These are phyloP conservation scores for Colletotrichum navitas DNA, from an alignment of 2,329 filamentous ascomycete species.

Conservation along the genomic window DNA sequence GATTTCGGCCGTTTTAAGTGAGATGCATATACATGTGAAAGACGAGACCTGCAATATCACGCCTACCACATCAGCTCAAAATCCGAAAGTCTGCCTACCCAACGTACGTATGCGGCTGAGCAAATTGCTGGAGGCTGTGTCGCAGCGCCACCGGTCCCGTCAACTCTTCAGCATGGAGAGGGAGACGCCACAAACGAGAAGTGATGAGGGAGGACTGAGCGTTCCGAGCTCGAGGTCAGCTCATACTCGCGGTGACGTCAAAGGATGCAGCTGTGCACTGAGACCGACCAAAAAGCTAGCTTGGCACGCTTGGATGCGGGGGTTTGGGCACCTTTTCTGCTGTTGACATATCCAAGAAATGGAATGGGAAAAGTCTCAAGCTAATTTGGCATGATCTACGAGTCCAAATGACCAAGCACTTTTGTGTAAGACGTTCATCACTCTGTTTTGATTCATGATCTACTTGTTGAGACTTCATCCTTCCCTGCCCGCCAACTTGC, in stretches of 20 bases:
- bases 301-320: too few relatives aligned
- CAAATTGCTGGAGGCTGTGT: not conserved
- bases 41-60: not conserved
- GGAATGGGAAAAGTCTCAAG: constrained; percentile 2
- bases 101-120: constrained; percentile 14
- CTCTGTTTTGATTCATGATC: not conserved
- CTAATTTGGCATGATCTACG: not conserved
- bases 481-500: too few relatives aligned
- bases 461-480: too few relatives aligned
- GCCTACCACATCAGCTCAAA: not conserved
- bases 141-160: not conserved
- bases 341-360: not conserved
- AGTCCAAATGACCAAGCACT: too few relatives aligned
- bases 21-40: not conserved
- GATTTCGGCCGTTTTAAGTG: not conserved
- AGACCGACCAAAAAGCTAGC: not conserved
- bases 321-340: not conserved
- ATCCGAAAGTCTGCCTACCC: not conserved
- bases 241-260: constrained; percentile 11
- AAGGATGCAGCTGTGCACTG: constrained; percentile 9
- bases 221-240: not conserved
- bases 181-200: not conserved
- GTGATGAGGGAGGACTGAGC: not conserved
- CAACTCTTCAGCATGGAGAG: not conserved
- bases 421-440: not conserved